Percentiles rank a stretch among this genome's conserved stretches.
These are phyloP conservation scores for Xylaria sp. DNA, from an alignment of 2,329 filamentous ascomycete genomes.

Conservation along the genomic window DNA sequence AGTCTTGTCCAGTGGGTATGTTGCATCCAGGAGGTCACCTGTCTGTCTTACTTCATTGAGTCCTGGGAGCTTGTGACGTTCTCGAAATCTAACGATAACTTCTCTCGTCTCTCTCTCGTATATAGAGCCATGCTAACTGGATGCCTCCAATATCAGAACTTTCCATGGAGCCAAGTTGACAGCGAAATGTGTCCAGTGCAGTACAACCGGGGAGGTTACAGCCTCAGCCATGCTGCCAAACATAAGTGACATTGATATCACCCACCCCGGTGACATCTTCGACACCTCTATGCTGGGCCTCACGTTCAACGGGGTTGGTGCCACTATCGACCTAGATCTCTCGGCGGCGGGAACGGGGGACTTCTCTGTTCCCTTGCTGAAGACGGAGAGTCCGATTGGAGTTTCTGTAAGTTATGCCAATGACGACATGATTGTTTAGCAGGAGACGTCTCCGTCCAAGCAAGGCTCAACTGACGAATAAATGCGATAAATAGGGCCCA, in stretches of 20 bases:
- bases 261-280: constrained; percentile 41
- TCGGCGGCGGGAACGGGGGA: constrained; percentile 33
- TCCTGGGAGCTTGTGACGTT: not conserved
- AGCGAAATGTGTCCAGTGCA: constrained; percentile 45
- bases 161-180: constrained; percentile 34
- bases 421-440: not conserved
- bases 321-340: constrained; percentile 42
- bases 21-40: not conserved
- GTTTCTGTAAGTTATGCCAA: constrained; percentile 40
- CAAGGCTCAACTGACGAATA: not conserved
- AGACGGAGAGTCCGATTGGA: constrained; percentile 42
- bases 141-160: constrained; percentile 2
- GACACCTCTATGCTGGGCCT: constrained; percentile 42
- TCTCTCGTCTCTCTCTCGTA: no score
- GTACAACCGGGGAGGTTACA: constrained; percentile 40
- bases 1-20: constrained; percentile 43
- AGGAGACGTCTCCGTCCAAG: not conserved
- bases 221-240: constrained; percentile 44
- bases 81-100: not conserved
- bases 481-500: constrained; percentile 37
- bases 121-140: not conserved
- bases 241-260: constrained; percentile 44
- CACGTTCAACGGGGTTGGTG: constrained; percentile 46
- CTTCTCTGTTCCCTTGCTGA: constrained; percentile 42
- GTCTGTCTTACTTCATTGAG: not conserved